phyloP scores from a whole-genome alignment of 1,139 yeast species.

The Magnusiomyces suaveolens region DNA sequence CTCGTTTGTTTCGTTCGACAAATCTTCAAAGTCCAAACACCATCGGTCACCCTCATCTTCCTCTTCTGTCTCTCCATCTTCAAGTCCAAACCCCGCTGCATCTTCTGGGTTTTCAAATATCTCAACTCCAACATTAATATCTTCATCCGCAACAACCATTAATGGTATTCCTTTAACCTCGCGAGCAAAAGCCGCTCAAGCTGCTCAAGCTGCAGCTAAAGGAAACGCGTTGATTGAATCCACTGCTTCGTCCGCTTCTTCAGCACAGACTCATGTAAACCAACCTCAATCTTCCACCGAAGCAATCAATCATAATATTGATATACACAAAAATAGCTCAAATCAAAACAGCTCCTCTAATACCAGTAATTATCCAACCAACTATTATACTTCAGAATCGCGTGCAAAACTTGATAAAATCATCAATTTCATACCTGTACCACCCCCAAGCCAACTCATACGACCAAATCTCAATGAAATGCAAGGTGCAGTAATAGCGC shows the following conservation, averaged over 20 bases:
- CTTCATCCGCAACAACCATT: background rate
- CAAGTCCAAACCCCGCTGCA: background rate
- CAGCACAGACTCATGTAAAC: background rate
- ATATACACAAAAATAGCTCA: too few species aligned
- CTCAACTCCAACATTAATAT: background rate
- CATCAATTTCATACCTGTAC: background rate
- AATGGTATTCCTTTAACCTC: background rate
- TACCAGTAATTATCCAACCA: background rate
- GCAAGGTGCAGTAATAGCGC: too few species aligned
- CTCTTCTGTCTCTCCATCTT: constrained; percentile 19
- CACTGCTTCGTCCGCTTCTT: background rate
- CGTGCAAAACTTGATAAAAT: background rate
- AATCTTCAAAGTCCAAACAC: background rate
- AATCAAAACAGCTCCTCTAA: background rate
- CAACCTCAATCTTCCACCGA: background rate
- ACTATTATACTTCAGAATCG: background rate
- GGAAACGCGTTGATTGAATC: background rate
- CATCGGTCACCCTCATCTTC: constrained; percentile 15
- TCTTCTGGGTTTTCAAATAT: background rate
- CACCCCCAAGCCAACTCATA: background rate
- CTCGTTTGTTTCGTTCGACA: background rate
- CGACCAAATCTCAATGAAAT: background rate
- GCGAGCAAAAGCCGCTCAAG: background rate
- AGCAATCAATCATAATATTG: background rate
- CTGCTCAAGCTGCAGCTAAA: background rate